Conservation (phyloP, 495 filamentous ascomycete genomes). For the Penicillium odoratum region DNA sequence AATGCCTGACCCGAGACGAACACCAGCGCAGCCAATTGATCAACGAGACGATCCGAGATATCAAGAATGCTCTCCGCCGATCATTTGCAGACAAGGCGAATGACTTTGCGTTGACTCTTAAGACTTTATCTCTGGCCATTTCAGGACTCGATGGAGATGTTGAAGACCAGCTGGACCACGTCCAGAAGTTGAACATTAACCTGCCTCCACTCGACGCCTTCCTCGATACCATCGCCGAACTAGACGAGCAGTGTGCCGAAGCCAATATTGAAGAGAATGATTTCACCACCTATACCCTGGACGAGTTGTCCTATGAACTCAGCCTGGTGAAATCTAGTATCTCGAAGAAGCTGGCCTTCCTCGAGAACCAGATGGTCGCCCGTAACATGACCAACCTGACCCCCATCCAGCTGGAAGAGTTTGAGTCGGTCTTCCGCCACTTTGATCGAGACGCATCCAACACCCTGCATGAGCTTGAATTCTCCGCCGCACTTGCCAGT, state of each 20-base stretch:
- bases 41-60: slow-evolving; percentile 97
- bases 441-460: slow-evolving; percentile 95
- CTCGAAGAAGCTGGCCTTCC: slow-evolving; percentile 90
- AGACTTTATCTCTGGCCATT: slow-evolving; percentile 89
- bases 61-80: slow-evolving; percentile 90
- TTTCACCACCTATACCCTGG: slow-evolving; percentile 95
- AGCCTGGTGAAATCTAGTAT: slow-evolving; percentile 87
- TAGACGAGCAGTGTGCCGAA: slow-evolving; percentile 87
- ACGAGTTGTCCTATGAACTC: slow-evolving; percentile 92
- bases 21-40: slow-evolving; percentile 86
- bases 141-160: slow-evolving; percentile 94
- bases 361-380: slow-evolving; percentile 96
- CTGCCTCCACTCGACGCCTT: slow-evolving; percentile 85
- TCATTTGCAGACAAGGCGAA: slow-evolving; percentile 96
- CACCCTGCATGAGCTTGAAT: slow-evolving; percentile 89
- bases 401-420: slow-evolving; percentile 96
- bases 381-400: slow-evolving; percentile 98
- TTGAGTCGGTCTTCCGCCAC: slow-evolving; percentile 95
- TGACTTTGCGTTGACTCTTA: slow-evolving; percentile 90
- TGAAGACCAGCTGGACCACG: slow-evolving; percentile 87
- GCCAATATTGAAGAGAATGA: slow-evolving; percentile 99
- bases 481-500: slow-evolving; percentile 90
- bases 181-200: slow-evolving; percentile 73
- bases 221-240: slow-evolving; percentile 74
- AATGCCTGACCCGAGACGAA: slow-evolving; percentile 72